Evolutionary conservation across 1,284 basidiomycete genomes (phyloP).

Genomic region (Ganoderma meredithae): DNA sequence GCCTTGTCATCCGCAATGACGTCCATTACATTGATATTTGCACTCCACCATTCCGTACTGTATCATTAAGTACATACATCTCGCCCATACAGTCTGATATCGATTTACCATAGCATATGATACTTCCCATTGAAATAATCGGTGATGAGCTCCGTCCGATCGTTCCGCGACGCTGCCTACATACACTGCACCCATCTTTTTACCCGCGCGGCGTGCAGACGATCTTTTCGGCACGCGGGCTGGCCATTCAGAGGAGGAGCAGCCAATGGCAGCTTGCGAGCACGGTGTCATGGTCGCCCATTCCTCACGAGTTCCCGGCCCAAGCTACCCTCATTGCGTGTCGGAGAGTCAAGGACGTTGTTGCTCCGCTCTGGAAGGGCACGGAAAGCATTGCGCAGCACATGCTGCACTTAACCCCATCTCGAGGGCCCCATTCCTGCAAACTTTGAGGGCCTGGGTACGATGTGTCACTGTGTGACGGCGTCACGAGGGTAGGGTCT

Average conservation of each 20-base stretch:
- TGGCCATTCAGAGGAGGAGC: neutral
- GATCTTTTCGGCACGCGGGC: neutral
- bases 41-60: conserved; percentile 30
- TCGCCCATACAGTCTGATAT: neutral
- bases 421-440: conserved; percentile 14
- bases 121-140: conserved; percentile 29
- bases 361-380: conserved; percentile 1
- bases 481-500: conserved; percentile 21
- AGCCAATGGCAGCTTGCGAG: conserved; percentile 27
- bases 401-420: conserved; percentile 10
- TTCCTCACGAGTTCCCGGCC: conserved; percentile 2
- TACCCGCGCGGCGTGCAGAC: neutral
- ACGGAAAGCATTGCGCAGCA: neutral
- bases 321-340: neutral
- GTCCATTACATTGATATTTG: conserved; percentile 11
- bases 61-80: conserved; percentile 34
- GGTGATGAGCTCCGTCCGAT: conserved; percentile 4
- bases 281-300: conserved; percentile 20
- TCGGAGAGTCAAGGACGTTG: neutral
- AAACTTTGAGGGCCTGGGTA: conserved; percentile 17
- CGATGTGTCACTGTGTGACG: conserved; percentile 25
- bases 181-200: neutral
- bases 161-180: neutral
- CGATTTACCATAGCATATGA: conserved; percentile 29
- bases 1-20: conserved; percentile 13